phyloP scores from a whole-genome alignment of 495 filamentous ascomycete species.

The Aspergillus egyptiacus region DNA sequence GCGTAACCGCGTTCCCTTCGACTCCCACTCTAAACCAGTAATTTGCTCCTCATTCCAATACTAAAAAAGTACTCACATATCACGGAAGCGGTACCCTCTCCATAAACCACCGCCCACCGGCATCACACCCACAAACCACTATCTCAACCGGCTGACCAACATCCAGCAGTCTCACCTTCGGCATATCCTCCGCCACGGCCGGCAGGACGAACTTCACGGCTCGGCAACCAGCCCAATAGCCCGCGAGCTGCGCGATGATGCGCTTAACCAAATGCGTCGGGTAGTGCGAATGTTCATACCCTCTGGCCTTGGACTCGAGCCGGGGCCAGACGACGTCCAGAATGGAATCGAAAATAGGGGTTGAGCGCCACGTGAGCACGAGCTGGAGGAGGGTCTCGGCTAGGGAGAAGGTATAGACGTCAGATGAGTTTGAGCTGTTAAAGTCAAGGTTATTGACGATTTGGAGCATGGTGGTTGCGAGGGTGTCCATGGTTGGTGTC shows the following conservation, averaged over 20 bases:
- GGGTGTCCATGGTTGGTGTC: neutral
- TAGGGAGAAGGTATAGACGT: constrained; percentile 18
- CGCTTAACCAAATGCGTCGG: constrained; percentile 16
- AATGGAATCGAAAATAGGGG: constrained; percentile 5
- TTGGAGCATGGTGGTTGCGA: neutral
- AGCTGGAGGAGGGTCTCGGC: constrained; percentile 14
- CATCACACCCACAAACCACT: constrained; percentile 8
- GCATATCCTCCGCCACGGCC: constrained; percentile 13
- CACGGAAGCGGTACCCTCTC: constrained; percentile 5
- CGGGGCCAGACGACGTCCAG: constrained; percentile 13
- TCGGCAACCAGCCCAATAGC: constrained; percentile 7
- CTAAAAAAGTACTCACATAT: too few relatives aligned
- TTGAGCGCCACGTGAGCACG: constrained; percentile 1
- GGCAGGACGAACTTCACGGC: constrained; percentile 3
- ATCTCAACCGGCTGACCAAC: constrained; percentile 8
- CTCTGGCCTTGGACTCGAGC: constrained; percentile 8
- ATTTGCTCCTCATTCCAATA: too few relatives aligned
- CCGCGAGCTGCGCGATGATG: constrained; percentile 6
- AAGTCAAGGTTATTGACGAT: constrained; percentile 2
- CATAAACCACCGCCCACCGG: constrained; percentile 10
- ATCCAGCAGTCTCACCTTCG: constrained; percentile 14
- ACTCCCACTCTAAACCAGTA: too few relatives aligned
- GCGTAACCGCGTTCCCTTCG: too few relatives aligned
- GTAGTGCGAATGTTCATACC: constrained; percentile 19
- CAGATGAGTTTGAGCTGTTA: constrained; percentile 1